These are phyloP conservation scores for Tolypocladium amazonense DNA, from an alignment of 2,329 filamentous ascomycete genomes.

Conservation along the genomic window DNA sequence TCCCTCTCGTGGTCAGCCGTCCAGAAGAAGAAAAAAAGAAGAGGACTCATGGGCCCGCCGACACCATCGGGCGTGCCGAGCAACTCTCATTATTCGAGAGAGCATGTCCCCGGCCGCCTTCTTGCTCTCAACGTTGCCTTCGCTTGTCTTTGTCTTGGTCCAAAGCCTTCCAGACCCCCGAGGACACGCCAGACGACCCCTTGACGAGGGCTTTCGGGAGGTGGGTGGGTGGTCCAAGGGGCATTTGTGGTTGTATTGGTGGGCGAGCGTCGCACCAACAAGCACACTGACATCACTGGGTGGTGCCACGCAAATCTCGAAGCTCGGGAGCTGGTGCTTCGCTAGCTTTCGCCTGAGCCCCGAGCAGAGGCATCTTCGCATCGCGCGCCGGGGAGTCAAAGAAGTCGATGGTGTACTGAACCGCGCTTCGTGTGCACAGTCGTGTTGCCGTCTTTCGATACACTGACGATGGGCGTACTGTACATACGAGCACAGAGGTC, in stretches of 20 bases:
- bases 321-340: neutral
- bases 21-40: neutral
- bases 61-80: neutral
- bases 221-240: neutral
- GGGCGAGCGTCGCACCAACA: constrained; percentile 4
- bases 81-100: neutral
- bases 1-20: constrained; percentile 1
- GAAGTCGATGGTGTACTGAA: neutral
- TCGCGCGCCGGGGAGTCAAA: neutral
- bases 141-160: neutral
- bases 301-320: neutral
- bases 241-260: neutral
- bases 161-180: neutral
- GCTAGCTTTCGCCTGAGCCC: neutral
- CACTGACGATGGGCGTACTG: neutral
- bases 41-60: neutral
- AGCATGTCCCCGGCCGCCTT: neutral
- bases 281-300: constrained; percentile 6
- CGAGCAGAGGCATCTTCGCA: neutral
- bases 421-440: neutral
- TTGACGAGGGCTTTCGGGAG: neutral
- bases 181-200: neutral
- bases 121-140: neutral
- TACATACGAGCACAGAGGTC: neutral
- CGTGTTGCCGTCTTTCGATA: too few relatives aligned